These are phyloP conservation scores for Coemansia sp. DNA, from an alignment of 192 early-diverging fungal genomes.

Conservation along the genomic window DNA sequence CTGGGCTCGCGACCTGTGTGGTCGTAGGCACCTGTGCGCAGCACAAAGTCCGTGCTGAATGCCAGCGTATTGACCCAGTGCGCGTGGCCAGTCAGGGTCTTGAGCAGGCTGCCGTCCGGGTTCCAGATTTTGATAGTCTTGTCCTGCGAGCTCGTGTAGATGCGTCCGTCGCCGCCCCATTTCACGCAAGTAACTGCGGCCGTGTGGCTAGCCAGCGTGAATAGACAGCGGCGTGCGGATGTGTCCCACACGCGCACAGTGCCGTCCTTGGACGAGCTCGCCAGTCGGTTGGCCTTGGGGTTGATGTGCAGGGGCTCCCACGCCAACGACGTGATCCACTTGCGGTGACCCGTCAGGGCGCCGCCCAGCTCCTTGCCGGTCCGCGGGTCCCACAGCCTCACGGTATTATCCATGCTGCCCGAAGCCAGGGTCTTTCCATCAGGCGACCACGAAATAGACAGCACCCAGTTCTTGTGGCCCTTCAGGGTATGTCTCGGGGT, in stretches of 20 bases:
- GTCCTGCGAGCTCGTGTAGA: conserved; percentile 93
- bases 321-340: conserved; percentile 87
- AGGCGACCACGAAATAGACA: conserved; percentile 92
- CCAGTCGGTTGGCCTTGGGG: conserved; percentile 75
- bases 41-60: conserved; percentile 86
- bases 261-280: conserved; percentile 90
- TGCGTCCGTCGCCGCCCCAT: conserved; percentile 95
- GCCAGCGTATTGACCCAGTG: conserved; percentile 98
- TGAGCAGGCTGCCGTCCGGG: conserved; percentile 79
- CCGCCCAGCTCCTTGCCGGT: conserved; percentile 81
- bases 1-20: conserved; percentile 71
- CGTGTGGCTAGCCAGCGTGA: conserved; percentile 88
- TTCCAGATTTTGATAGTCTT: conserved; percentile 98
- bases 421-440: conserved; percentile 84
- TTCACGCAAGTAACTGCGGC: conserved; percentile 92
- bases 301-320: conserved; percentile 96
- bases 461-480: conserved; percentile 93
- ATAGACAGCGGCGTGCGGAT: conserved; percentile 67
- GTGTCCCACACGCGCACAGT: conserved; percentile 96
- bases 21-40: conserved; percentile 91
- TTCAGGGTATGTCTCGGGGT: conserved; percentile 86
- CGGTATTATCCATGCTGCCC: conserved; percentile 93
- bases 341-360: conserved; percentile 80
- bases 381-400: conserved; percentile 88
- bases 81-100: conserved; percentile 87